Evolutionary conservation across 2,329 filamentous ascomycete species (phyloP), one percentile per base, ranked within the genome.

Genomic region (Diaporthe aspalathi): DNA sequence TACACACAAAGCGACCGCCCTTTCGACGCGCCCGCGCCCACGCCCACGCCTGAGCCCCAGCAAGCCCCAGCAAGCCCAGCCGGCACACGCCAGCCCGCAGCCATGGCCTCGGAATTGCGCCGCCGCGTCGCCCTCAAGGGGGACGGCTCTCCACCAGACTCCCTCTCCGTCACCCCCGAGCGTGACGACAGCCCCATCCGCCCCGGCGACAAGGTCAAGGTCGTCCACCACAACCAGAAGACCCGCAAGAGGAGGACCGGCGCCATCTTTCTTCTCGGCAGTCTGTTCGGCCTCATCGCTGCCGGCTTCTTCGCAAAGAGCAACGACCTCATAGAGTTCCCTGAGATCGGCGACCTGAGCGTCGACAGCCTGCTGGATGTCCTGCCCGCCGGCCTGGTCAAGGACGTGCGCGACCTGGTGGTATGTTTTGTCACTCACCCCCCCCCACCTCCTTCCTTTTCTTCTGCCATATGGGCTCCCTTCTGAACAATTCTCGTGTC

Each of bases 251-350:
- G 93, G 76, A 90, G 91, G 73, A 93, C 90, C 81, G 91, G 91
- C 2, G 90, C 97, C 78, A 93, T 98, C 35, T 98, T 99, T 81
- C 84, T 92, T 12, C 86, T 99, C 24, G 96, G 96, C 40, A 94
- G 94, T 50, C 78, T 99, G n/a, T 95, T 96, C 76, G 96, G 96
- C 16, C 88, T 99, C 70, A 84, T 97, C n/a, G 87, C 92, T 2
- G 96, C 96, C 1, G 92, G 94, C 38, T 94, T 97, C 81, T 96
- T 99, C 76, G 95, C 95, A 38, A 92, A 92, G 75, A 93, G 88
- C 80, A 96, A 95, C 82, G 94, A 98, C 78, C 87, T 98, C 74
- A 95, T 98, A 74, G 94, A 94, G 73, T 86, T 98, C 74, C 89
- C 89, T 17, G 90, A 91, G 77, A 79, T 92, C 60, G 83, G 86